Evolutionary conservation across 208 protist genomes (phyloP).

Genomic region (Leishmania arabica): DNA sequence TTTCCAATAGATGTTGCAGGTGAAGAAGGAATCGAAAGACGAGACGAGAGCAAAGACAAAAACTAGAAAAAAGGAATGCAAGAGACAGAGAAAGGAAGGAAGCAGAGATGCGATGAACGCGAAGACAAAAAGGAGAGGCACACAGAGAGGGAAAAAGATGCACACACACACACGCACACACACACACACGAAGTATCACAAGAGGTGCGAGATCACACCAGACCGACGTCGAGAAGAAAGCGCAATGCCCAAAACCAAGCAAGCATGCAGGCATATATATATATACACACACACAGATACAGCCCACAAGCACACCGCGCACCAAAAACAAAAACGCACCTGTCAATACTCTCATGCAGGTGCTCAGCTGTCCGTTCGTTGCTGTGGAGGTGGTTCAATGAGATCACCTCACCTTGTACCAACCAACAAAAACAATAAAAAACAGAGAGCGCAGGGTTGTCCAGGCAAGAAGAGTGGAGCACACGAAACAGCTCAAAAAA

Average conservation of each 20-base stretch:
- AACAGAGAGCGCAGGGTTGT: not conserved
- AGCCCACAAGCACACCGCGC: not conserved
- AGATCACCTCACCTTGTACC: not conserved
- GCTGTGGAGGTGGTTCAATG: not conserved
- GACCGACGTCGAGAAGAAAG: not conserved
- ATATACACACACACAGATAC: not conserved
- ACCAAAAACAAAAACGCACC: not conserved
- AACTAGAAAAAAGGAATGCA: not conserved
- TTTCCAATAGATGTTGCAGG: not conserved
- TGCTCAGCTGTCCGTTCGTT: not conserved
- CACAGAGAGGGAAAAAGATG: not conserved
- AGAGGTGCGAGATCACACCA: not conserved
- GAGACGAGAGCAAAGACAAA: not conserved
- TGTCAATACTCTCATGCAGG: not conserved
- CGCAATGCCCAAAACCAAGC: not conserved
- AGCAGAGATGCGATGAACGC: not conserved
- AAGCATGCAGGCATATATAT: not conserved
- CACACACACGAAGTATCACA: not conserved
- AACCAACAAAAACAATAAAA: not conserved
- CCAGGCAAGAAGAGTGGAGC: not conserved
- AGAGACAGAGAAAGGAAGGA: not conserved
- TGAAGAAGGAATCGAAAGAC: not conserved
- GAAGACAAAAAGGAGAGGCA: not conserved
- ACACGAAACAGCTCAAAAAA: not conserved
- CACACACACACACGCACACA: not conserved